phyloP scores from a whole-genome alignment of 768 basidiomycete species.

The Suillus tomentosus region DNA sequence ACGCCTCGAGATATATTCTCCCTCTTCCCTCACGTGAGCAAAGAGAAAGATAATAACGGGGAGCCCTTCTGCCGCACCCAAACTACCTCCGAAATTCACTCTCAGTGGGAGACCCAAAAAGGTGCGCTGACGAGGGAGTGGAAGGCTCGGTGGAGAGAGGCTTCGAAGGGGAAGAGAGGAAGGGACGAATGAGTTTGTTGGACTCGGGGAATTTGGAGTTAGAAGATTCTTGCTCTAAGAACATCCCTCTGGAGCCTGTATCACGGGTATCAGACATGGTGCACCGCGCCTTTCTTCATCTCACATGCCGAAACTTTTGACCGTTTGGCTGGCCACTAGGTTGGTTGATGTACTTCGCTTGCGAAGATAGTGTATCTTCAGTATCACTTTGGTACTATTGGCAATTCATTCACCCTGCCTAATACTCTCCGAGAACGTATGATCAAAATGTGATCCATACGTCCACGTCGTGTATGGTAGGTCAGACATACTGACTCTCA shows the following conservation, averaged over 20 bases:
- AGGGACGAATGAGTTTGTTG: slow-evolving; percentile 37
- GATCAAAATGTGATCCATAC: neutral
- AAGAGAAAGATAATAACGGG: slow-evolving; percentile 55
- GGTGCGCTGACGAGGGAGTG: slow-evolving; percentile 70
- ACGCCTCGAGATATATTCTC: slow-evolving; percentile 25
- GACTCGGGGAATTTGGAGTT: neutral
- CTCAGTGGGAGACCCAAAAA: slow-evolving; percentile 71
- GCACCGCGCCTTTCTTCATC: neutral
- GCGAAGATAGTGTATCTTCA: neutral
- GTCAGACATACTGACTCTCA: neutral
- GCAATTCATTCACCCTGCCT: neutral
- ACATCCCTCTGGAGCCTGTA: neutral
- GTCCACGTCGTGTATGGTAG: neutral
- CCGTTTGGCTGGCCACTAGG: neutral
- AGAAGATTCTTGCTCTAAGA: neutral
- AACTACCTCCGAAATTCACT: slow-evolving; percentile 53
- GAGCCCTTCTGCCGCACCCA: slow-evolving; percentile 34
- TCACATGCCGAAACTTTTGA: neutral
- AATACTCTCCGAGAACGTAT: neutral
- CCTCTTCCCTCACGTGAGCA: slow-evolving; percentile 34
- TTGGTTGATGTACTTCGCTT: neutral
- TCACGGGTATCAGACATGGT: neutral
- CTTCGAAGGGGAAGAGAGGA: slow-evolving; percentile 62
- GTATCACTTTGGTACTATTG: neutral
- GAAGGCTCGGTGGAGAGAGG: slow-evolving; percentile 78